Base-by-base conservation (phyloP, 176 grass and related monocot species). In the Eleusine indica region DNA sequence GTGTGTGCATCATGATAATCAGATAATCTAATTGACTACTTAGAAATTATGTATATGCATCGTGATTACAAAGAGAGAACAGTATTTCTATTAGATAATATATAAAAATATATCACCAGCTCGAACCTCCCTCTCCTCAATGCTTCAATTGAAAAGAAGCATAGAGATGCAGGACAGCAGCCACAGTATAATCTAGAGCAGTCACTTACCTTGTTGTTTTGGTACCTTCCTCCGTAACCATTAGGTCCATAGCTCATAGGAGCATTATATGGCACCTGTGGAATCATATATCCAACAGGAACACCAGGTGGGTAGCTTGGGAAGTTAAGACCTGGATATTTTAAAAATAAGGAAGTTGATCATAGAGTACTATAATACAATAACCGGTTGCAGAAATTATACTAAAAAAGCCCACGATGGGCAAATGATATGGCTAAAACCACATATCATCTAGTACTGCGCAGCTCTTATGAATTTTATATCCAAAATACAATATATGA, bases 221-320 rank as follows among this genome's bases (percentile, higher is more conserved):
- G 89, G 76, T 88, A 98, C 77, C 89, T 92, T 88, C 93, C 93
- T 87, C 91, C 93, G 73, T 86, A 81, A n/a, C 91, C 96, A 90
- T 93, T 98, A 79, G 90, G 86, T 54, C 89, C 89, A 75, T 98
- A 95, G 75, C 82, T 91, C 63, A 84, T 53, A 75, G 87, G 69
- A 74, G 88, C 83, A 52, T 81, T 87, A 80, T 91, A 95, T 73
- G 92, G 77, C 78, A 92, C 83, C 51, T 79, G 78, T 42, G 96
- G 91, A 83, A 93, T 89, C 87, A 93, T 95, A 87, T 95, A 98
- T 60, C 96, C 93, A 83, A 95, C 85, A 49, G 90, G 87, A 86
- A 94, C 92, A 68, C 85, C 82, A 85, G 90, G 44, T 47, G 44
- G 88, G 64, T 91, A 91, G 76, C 42, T 90, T 71, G 87, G 73